Conservation (phyloP, 371 early-diverging fungal genomes). For the Smittium culicis region DNA sequence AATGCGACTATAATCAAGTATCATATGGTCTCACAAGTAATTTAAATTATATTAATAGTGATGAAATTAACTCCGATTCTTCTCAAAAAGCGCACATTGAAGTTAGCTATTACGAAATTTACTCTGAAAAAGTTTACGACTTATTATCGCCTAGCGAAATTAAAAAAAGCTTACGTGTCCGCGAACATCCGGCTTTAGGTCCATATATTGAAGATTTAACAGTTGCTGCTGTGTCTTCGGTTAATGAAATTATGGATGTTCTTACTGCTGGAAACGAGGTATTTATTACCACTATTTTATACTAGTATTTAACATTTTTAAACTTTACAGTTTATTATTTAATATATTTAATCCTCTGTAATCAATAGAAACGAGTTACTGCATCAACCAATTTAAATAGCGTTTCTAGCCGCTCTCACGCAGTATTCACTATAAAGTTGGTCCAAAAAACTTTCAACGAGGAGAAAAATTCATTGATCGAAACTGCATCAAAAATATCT, state of each 20-base stretch:
- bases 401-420: constrained; percentile 90
- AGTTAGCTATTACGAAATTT: background rate
- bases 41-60: background rate
- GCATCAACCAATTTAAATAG: constrained; percentile 97
- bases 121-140: background rate
- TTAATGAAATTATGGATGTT: constrained; percentile 21
- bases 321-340: background rate
- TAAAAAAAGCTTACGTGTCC: constrained; percentile 41
- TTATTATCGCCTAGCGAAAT: background rate
- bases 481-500: constrained; percentile 26
- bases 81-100: background rate
- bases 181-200: constrained; percentile 64
- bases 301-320: background rate
- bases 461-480: constrained; percentile 44
- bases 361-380: constrained; percentile 59
- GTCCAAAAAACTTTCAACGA: constrained; percentile 77
- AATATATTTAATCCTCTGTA: constrained; percentile 46
- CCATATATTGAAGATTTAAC: constrained; percentile 74
- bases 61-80: background rate
- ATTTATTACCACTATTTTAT: background rate
- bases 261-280: background rate
- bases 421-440: constrained; percentile 89
- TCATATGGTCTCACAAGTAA: background rate
- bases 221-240: constrained; percentile 40
- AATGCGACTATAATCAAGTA: background rate